Base-by-base conservation (phyloP, 352 stramenopile genomes). In the Globisporangium paddicum region DNA sequence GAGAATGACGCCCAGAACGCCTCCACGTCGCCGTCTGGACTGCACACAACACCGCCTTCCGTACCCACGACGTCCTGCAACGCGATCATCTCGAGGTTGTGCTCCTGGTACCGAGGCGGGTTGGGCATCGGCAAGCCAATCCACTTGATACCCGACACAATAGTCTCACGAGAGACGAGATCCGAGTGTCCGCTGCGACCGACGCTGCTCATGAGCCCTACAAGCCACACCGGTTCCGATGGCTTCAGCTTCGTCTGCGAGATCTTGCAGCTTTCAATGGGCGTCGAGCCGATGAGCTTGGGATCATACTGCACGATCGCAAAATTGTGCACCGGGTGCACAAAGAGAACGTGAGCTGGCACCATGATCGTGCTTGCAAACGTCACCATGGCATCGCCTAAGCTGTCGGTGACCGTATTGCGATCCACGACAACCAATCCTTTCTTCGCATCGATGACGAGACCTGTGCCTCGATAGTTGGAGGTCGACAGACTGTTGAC, bases 321-420 rank as follows among this genome's bases (percentile, higher is more conserved):
- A 57, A 97, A 97, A 65, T 97, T 97, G 71, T 97, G 89, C 57
- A 96, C 80, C 6, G 92, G 92, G 60, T 98, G 92, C 1, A 97
- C 86, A 54, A 97, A 97, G n/a, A 96, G 72, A 0, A 96, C 84
- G 19, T 87, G 76, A 10, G 82, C 89, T 0, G 88, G 86, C 11
- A 95, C 82, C 60, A 96, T 87, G 16, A 95, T 87, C n/a, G 86
- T 95, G 62, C 84, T 95, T 1, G 87, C 89, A 59, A 98, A 94
- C 11, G 90, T 96, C 18, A 98, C 82, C 71, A 88, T 90, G 16
- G 86, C 82, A 62, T 97, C 89, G 28, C 88, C 87, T 28, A 96
- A 69, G 35, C 82, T 86, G 56, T 93, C 87, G 4, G 87, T 93
- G 25, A 97, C 90, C 5, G 92, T 98, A 63, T 96, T 97, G 40